phyloP scores from a whole-genome alignment of 495 filamentous ascomycete genomes.

The Letharia columbiana region DNA sequence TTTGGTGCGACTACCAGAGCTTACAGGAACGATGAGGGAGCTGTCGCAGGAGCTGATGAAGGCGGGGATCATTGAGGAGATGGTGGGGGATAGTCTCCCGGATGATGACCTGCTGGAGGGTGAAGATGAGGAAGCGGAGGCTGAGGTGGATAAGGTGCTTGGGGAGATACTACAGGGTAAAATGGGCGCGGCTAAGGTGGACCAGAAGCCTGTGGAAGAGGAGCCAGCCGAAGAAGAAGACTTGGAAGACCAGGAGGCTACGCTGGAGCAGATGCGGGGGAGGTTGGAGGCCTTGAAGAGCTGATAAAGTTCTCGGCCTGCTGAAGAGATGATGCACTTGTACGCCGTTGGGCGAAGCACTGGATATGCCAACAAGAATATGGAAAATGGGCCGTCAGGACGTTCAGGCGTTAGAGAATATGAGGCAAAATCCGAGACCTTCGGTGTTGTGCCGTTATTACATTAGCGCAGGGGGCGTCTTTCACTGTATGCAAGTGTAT shows the following conservation, averaged over 20 bases:
- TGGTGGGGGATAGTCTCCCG: conserved; percentile 81
- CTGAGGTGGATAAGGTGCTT: conserved; percentile 89
- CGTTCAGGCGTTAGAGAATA: background rate
- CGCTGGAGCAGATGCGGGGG: conserved; percentile 88
- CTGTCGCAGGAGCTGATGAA: conserved; percentile 80
- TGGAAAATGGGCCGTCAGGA: background rate
- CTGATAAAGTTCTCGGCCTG: conserved; percentile 34
- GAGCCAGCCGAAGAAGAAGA: conserved; percentile 52
- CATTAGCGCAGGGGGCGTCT: background rate
- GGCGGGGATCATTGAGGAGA: conserved; percentile 96
- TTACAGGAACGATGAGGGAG: conserved; percentile 85
- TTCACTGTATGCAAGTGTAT: background rate
- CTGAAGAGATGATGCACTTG: background rate
- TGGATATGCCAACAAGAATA: background rate
- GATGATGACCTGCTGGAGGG: conserved; percentile 61
- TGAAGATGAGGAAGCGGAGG: conserved; percentile 81
- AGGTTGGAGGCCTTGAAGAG: conserved; percentile 86
- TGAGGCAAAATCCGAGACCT: background rate
- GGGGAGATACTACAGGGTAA: conserved; percentile 80
- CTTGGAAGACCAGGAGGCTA: conserved; percentile 76
- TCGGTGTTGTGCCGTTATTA: background rate
- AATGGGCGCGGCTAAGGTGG: conserved; percentile 54
- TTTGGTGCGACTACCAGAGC: conserved; percentile 73
- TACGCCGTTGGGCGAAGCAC: background rate
- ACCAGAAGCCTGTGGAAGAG: conserved; percentile 48